Percentiles rank a stretch among this genome's conserved stretches.
Evolutionary conservation across 169 alveolate species (phyloP).

Genomic region (Eimeria mitis): DNA sequence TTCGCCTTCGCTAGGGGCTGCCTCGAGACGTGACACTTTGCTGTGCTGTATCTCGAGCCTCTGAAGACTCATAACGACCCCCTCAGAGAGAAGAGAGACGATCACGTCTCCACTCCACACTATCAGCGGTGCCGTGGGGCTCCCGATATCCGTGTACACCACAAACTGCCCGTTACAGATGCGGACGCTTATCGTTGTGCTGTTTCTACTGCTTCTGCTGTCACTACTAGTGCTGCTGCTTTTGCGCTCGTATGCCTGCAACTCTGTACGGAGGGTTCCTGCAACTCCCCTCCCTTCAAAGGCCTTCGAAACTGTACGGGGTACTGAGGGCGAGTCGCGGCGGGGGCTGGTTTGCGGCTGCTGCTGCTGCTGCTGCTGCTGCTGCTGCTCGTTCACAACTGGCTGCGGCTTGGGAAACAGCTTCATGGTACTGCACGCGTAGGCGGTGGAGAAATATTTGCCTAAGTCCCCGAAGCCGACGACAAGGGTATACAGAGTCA

Average conservation of each 20-base stretch:
- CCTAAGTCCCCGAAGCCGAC: conserved; percentile 84
- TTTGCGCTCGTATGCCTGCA: background rate
- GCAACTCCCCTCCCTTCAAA: background rate
- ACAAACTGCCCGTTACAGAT: conserved; percentile 83
- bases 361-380: conserved; percentile 50
- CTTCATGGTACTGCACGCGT: conserved; percentile 75
- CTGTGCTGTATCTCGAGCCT: conserved; percentile 62
- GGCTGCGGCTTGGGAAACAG: conserved; percentile 73
- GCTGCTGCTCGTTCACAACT: conserved; percentile 18
- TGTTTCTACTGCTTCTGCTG: conserved; percentile 7
- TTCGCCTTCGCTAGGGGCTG: conserved; percentile 25
- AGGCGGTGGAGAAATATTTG: conserved; percentile 45
- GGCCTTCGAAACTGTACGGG: conserved; percentile 23
- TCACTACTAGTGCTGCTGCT: background rate
- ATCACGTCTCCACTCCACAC: conserved; percentile 85
- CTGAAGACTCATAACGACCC: conserved; percentile 7
- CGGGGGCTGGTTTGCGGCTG: conserved; percentile 41
- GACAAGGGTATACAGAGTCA: conserved; percentile 84
- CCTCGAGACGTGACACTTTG: conserved; percentile 54
- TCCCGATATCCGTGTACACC: conserved; percentile 85
- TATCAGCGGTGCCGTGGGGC: conserved; percentile 84
- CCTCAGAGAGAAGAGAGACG: conserved; percentile 57
- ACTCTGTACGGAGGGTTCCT: background rate
- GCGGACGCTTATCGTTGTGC: conserved; percentile 25
- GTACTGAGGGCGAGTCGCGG: background rate